Conservation (phyloP, 2,329 filamentous ascomycete genomes). For the Paecilomyces sp. region DNA sequence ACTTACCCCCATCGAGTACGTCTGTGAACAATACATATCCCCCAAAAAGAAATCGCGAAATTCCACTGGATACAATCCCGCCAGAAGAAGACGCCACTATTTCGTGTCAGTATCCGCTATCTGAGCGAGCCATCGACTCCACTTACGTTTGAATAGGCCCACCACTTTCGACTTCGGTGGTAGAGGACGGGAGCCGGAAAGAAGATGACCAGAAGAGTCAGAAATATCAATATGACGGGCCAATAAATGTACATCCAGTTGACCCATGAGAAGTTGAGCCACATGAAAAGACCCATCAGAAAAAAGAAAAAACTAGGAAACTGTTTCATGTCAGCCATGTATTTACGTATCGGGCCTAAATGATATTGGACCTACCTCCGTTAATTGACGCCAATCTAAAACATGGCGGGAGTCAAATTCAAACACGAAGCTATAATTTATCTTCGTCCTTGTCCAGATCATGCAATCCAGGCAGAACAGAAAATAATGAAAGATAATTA, state of each 20-base stretch:
- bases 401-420: constrained; percentile 84
- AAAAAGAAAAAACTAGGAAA: constrained; percentile 80
- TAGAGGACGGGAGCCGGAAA: constrained; percentile 69
- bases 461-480: constrained; percentile 83
- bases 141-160: constrained; percentile 78
- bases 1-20: constrained; percentile 77
- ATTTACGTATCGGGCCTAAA: neutral
- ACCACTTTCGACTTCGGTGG: constrained; percentile 73
- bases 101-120: constrained; percentile 18
- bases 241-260: constrained; percentile 74
- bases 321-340: constrained; percentile 25
- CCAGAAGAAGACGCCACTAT: constrained; percentile 76
- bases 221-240: constrained; percentile 68
- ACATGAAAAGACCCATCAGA: constrained; percentile 68
- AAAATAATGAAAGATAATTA: constrained; percentile 70
- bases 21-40: constrained; percentile 94
- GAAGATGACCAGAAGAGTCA: constrained; percentile 64
- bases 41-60: constrained; percentile 97
- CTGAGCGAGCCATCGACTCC: no score
- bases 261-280: constrained; percentile 76
- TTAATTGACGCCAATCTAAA: constrained; percentile 81
- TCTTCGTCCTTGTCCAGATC: constrained; percentile 73
- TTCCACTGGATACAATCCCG: constrained; percentile 86
- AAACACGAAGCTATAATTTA: constrained; percentile 96
- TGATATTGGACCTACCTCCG: constrained; percentile 49